phyloP scores from a whole-genome alignment of 2,329 filamentous ascomycete genomes.

The Gnomoniopsis smithogilvyi region DNA sequence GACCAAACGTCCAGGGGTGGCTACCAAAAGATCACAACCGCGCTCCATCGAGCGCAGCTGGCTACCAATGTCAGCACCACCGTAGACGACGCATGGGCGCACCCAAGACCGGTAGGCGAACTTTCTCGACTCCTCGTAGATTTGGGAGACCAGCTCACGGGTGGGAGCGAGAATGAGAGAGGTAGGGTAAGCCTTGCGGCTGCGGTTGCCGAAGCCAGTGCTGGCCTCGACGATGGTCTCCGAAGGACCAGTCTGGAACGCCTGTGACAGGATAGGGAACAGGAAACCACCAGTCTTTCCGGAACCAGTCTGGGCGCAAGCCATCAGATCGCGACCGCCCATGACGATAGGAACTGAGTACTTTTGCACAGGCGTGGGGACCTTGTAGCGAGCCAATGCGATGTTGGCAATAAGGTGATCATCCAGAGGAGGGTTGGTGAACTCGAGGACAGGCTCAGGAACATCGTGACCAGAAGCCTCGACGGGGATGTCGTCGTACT shows the following conservation, averaged over 20 bases:
- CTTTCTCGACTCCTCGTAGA: constrained; percentile 96
- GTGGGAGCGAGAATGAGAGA: constrained; percentile 94
- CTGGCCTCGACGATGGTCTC: constrained; percentile 31
- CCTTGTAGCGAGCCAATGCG: constrained; percentile 88
- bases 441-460: constrained; percentile 84
- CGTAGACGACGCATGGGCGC: constrained; percentile 95
- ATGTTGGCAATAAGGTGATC: constrained; percentile 94
- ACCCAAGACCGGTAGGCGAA: constrained; percentile 99
- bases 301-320: constrained; percentile 98
- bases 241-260: constrained; percentile 85
- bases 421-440: constrained; percentile 93
- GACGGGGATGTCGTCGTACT: constrained; percentile 99
- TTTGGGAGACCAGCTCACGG: constrained; percentile 97
- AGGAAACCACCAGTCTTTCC: constrained; percentile 99
- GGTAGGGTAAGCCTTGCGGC: constrained; percentile 97
- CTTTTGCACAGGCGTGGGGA: constrained; percentile 96
- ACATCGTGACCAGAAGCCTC: constrained; percentile 94
- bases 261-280: constrained; percentile 98
- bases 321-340: constrained; percentile 97
- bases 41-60: constrained; percentile 98
- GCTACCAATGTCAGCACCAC: constrained; percentile 96
- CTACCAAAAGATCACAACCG: constrained; percentile 94
- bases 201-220: constrained; percentile 67
- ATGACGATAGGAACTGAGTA: constrained; percentile 99
- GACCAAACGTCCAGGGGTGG: constrained; percentile 94